Evolutionary conservation across 306 rosid genomes (phyloP).

Genomic region (Glycyrrhiza uralensis): DNA sequence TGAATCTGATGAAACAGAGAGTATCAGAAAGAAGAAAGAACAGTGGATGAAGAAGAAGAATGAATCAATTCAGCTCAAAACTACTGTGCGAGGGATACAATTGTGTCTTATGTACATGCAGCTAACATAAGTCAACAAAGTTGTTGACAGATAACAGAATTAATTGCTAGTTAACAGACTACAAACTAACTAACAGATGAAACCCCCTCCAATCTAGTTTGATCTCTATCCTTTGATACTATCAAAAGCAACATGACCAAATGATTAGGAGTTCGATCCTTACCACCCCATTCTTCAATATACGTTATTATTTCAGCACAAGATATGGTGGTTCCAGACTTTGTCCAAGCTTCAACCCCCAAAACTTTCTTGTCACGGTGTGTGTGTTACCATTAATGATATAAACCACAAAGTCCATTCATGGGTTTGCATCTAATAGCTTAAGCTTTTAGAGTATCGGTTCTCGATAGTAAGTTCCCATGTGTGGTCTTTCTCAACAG

Average conservation of each 20-base stretch:
- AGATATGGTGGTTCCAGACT: background rate
- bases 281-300: background rate
- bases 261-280: background rate
- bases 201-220: too few species aligned
- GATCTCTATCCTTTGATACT: too few species aligned
- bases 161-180: too few species aligned
- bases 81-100: too few species aligned
- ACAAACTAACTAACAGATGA: too few species aligned
- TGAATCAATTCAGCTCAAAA: too few species aligned
- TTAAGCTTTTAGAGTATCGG: background rate
- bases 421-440: background rate
- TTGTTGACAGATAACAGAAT: too few species aligned
- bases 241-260: background rate
- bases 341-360: background rate
- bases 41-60: too few species aligned
- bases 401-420: background rate
- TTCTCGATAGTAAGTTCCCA: background rate
- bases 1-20: too few species aligned
- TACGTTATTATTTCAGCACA: background rate
- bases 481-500: background rate
- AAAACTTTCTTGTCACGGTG: background rate
- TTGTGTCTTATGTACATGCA: too few species aligned
- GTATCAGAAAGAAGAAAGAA: too few species aligned
- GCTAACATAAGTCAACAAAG: too few species aligned
- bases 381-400: background rate